phyloP scores from a whole-genome alignment of 305 asterid genomes.

The Plantago lanceolata region DNA sequence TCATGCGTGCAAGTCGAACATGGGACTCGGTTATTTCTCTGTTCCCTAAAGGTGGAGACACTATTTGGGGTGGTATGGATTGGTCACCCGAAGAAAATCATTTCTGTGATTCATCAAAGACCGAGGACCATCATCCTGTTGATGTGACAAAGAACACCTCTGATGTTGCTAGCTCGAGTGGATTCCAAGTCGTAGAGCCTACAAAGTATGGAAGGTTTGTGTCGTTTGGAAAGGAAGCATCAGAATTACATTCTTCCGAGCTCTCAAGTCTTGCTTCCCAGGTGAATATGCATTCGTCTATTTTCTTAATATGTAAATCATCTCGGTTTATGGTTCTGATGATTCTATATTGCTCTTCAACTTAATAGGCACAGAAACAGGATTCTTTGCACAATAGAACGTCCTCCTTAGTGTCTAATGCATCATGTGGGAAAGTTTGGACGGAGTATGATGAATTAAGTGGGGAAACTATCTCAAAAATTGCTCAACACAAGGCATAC shows the following conservation, averaged over 20 bases:
- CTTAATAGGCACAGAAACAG: constrained; percentile 25
- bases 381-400: constrained; percentile 31
- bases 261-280: constrained; percentile 31
- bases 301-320: not conserved
- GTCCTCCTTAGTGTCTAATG: constrained; percentile 21
- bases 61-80: constrained; percentile 81
- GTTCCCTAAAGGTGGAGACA: constrained; percentile 91
- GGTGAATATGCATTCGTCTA: constrained; percentile 27
- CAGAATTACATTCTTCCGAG: constrained; percentile 51
- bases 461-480: constrained; percentile 41
- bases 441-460: constrained; percentile 73
- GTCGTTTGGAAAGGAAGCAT: constrained; percentile 62
- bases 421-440: constrained; percentile 60
- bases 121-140: constrained; percentile 24
- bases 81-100: constrained; percentile 81
- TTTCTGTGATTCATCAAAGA: constrained; percentile 39
- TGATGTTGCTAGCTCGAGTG: constrained; percentile 17
- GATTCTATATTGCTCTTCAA: not conserved
- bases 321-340: constrained; percentile 2
- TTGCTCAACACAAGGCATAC: constrained; percentile 52
- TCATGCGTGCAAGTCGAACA: constrained; percentile 72
- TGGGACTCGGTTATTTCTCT: constrained; percentile 87
- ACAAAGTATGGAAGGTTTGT: constrained; percentile 68
- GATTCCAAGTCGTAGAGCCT: constrained; percentile 39
- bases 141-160: constrained; percentile 38